These are phyloP conservation scores for Biscogniauxia mediterranea DNA, from an alignment of 2,329 filamentous ascomycete genomes.

Conservation along the genomic window DNA sequence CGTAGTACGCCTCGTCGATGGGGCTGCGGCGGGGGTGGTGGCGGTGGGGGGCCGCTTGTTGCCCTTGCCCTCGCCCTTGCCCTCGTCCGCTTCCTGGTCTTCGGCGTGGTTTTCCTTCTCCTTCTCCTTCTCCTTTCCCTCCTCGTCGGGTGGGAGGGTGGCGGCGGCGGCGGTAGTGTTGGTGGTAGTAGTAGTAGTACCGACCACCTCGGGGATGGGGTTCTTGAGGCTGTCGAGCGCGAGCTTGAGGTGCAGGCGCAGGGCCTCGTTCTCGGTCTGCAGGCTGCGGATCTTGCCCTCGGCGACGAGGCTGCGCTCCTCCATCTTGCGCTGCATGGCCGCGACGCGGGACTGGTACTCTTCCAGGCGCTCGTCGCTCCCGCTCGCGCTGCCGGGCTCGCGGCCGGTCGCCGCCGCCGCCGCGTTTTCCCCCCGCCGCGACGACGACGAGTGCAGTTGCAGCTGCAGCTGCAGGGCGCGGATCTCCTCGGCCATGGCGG, in stretches of 20 bases:
- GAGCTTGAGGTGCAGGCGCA: slow-evolving; percentile 83
- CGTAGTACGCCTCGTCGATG: slow-evolving; percentile 61
- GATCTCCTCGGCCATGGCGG: slow-evolving; percentile 94
- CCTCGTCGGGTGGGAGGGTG: slow-evolving; percentile 16
- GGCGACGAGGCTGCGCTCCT: slow-evolving; percentile 84
- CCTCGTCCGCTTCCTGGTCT: slow-evolving; percentile 27
- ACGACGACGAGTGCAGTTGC: slow-evolving; percentile 65
- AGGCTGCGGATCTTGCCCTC: slow-evolving; percentile 93
- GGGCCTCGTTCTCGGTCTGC: slow-evolving; percentile 84
- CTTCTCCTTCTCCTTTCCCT: slow-evolving; percentile 30
- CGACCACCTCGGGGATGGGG: slow-evolving; percentile 68
- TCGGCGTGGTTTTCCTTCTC: slow-evolving; percentile 23
- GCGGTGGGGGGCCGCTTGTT: slow-evolving; percentile 18
- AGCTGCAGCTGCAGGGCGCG: slow-evolving; percentile 78
- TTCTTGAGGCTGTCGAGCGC: slow-evolving; percentile 86
- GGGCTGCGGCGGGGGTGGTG: slow-evolving; percentile 22
- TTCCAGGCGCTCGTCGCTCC: slow-evolving; percentile 81
- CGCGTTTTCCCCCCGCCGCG: slow-evolving; percentile 41
- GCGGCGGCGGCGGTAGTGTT: slow-evolving; percentile 31
- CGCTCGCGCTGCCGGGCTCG: slow-evolving; percentile 71
- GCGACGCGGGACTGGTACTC: slow-evolving; percentile 91
- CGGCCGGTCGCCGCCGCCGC: slow-evolving; percentile 63
- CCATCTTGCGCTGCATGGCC: slow-evolving; percentile 92
- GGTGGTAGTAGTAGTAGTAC: too few species aligned
- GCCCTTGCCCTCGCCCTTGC: slow-evolving; percentile 38